Base-by-base conservation (phyloP, 257 asterid genomes). In the Plantago ovata region DNA sequence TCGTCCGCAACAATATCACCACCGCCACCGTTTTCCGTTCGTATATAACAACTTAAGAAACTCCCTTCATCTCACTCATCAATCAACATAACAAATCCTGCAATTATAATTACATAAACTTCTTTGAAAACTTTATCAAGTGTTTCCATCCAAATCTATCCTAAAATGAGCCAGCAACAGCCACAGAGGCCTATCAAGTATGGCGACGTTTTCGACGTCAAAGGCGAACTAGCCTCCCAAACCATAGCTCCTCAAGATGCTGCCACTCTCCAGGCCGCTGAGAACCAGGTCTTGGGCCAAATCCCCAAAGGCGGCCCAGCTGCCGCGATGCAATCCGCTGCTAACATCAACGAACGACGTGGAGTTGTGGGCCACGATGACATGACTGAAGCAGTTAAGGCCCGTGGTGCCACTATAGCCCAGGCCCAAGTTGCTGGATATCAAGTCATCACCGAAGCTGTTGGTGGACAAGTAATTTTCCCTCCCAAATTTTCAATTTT, bases 181-280 rank as follows among this genome's bases (percentile, higher is more conserved):
- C 82, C 76, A 12, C 73, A 44, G 6, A 73, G 70, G 53, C 64
- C 79, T 7, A 64, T 86, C 22, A 80, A 53, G 50, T 86, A 86
- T 39, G 89, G 94, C 10, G 92, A 86, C 53, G 77, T 89, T 1
- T 86, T 89, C 45, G 3, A 55, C 2, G 90, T 89, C 60, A 70
- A 89, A 1, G 92, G 84, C 24, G 40, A 79, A 40, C 42, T 84
- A 7, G 84, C 90, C 23, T 61, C 85, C 2, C 62, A 82, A 28
- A 73, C 80, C 1, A 65, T 89, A 28, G 67, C 89, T 2, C 94
- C 87, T 20, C 75, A 74, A 61, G 97, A 82, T 48, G 96, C 95
- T 41, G 81, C 90, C 45, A 20, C 63, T 18, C 63, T 86, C 67
- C 88, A 82, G 61, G 62, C 81, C 1, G 95, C 90, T 1, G 97